A percentile compares a stretch with the other conserved stretches of the same genome.
These are phyloP conservation scores for Blepharisma japonicum DNA, from an alignment of 73 alveolate species.

Conservation along the genomic window DNA sequence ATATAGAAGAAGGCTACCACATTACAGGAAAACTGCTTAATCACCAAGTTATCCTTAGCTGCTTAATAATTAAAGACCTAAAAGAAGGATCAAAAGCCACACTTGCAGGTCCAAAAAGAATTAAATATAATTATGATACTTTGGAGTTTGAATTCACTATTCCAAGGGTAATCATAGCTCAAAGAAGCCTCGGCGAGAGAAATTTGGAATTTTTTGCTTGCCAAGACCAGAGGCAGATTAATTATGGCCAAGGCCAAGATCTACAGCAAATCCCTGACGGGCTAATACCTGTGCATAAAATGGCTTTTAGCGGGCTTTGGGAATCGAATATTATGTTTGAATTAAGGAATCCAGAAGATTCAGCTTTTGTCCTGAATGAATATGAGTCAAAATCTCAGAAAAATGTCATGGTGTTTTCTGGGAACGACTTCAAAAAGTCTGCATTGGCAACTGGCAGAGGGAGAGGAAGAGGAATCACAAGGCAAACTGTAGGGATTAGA, in stretches of 20 bases:
- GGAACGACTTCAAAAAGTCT: background rate
- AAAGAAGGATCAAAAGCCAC: background rate
- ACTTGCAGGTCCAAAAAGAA: constrained; percentile 23
- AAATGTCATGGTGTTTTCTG: background rate
- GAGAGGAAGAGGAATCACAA: constrained; percentile 14
- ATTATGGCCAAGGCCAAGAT: constrained; percentile 14
- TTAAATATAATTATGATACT: background rate
- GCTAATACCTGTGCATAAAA: background rate
- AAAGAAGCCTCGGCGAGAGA: background rate
- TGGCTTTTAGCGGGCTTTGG: background rate
- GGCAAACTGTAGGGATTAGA: background rate
- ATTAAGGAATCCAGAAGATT: background rate
- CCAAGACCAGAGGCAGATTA: constrained; percentile 9
- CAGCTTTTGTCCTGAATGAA: background rate
- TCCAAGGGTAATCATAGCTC: constrained; percentile 7
- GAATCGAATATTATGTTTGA: constrained; percentile 13
- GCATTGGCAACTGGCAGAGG: background rate
- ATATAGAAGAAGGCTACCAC: background rate
- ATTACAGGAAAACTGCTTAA: constrained; percentile 7
- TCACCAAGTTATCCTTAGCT: background rate
- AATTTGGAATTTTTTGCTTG: background rate
- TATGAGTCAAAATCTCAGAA: background rate
- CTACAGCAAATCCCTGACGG: background rate
- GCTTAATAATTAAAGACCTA: background rate
- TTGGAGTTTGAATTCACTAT: background rate